Conservation (phyloP, 75 land plant species). For the Pinus albicaulis region DNA sequence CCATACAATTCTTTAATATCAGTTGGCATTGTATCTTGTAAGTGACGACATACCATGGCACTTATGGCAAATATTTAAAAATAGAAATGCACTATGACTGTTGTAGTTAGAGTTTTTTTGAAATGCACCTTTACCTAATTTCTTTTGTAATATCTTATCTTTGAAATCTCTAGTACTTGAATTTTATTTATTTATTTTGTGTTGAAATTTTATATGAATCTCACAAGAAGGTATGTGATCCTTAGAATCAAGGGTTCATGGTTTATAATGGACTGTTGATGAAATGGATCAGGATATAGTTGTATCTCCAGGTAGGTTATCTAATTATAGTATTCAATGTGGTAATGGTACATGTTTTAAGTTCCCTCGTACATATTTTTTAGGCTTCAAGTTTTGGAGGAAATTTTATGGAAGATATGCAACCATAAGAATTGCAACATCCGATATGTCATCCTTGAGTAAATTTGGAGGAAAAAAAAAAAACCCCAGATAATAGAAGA, state of each 20-base stretch:
- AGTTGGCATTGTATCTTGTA: background rate
- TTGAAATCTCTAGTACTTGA: background rate
- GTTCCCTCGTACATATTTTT: conserved; percentile 59
- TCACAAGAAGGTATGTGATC: conserved; percentile 62
- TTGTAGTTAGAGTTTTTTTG: background rate
- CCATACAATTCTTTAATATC: background rate
- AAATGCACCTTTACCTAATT: background rate
- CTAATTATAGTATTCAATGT: conserved; percentile 1
- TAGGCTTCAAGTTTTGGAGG: conserved; percentile 67
- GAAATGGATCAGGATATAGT: conserved; percentile 56
- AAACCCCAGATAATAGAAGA: background rate
- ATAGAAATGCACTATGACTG: too few relatives aligned
- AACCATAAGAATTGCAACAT: conserved; percentile 18
- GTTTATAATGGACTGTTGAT: conserved; percentile 55
- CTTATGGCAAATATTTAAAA: too few relatives aligned
- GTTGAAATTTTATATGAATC: conserved; percentile 58
- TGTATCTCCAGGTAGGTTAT: conserved; percentile 37
- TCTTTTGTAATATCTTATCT: background rate
- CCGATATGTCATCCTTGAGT: conserved; percentile 5
- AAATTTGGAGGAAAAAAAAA: background rate
- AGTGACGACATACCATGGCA: too few relatives aligned
- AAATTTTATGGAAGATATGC: conserved; percentile 35
- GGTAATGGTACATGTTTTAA: conserved; percentile 39
- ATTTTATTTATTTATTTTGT: background rate
- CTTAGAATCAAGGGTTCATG: conserved; percentile 57